Evolutionary conservation across 441 rosid species (phyloP), one percentile per base, ranked within the genome.

Genomic region (Euphorbia corollata): DNA sequence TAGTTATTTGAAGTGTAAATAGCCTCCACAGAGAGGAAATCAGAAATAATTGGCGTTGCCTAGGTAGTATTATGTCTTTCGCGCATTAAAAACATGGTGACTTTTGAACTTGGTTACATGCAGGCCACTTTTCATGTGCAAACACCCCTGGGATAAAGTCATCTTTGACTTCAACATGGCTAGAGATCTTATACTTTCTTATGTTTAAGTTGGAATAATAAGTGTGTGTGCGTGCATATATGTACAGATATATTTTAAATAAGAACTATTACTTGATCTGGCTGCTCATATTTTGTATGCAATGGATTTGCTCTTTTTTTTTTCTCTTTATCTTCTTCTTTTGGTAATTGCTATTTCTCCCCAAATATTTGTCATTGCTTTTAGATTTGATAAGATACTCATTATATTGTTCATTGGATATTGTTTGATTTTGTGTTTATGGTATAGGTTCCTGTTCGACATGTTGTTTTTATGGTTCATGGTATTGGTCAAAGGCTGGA

Each of bases 401-500:
- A 22, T 45, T 74, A 22, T n/a, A n/a, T 66, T 19, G 27, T 36
- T 60, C 6, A 30, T 16, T 18, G 18, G 27, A 22, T 65, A 54
- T 55, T 34, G 20, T 55, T 47, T 41, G 2, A 32, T 71, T 55
- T 63, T 68, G 5, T 24, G 66, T 34, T 72, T 66, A 62, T 69
- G 76, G 56, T 82, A 30, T 70, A 95, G 99, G 97, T 95, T 80
- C 95, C 99, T 76, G 98, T 92, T 73, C 84, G 84, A 45, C 99
- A 95, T 82, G 75, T 95, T 61, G 99, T 95, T 54, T 95, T 95
- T 75, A 95, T 95, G 99, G 95, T 95, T 71, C 99, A 92, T 72
- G 97, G 99, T 70, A 92, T 95, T 68, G 99, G 99, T 67, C 99
- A 95, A 80, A 85, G 96, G 84, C 83, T 87, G 77, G 98, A 92